phyloP scores from a whole-genome alignment of 2,329 filamentous ascomycete species.

The Gliomastix tumulicola region DNA sequence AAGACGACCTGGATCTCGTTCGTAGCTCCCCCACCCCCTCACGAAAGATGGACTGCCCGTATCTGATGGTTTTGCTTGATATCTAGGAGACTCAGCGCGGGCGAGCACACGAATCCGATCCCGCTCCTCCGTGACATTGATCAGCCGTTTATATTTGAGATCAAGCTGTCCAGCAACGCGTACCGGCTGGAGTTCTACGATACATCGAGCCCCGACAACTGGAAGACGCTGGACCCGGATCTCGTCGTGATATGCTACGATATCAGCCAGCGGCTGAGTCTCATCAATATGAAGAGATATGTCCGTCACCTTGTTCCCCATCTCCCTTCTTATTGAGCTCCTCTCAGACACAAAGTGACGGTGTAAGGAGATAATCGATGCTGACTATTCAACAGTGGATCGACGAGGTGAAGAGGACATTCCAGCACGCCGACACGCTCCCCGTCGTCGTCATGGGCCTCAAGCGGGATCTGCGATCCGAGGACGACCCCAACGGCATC shows the following conservation, averaged over 20 bases:
- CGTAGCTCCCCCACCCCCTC: conserved; percentile 17
- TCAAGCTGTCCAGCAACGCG: conserved; percentile 26
- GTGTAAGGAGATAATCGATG: no score
- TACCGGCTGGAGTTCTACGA: conserved; percentile 55
- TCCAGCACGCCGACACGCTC: conserved; percentile 37
- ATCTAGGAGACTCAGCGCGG: conserved; percentile 43
- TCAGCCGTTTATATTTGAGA: conserved; percentile 54
- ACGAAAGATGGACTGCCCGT: neutral
- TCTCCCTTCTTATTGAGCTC: no score
- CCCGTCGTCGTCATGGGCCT: conserved; percentile 52
- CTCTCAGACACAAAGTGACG: no score
- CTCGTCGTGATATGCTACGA: conserved; percentile 55
- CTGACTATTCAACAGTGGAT: no score
- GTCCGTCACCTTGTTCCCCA: conserved; percentile 28
- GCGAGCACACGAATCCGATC: conserved; percentile 32
- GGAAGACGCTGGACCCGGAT: conserved; percentile 51
- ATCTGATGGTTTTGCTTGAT: neutral
- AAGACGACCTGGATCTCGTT: conserved; percentile 58
- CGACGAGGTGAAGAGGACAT: conserved; percentile 42
- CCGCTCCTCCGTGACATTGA: conserved; percentile 49
- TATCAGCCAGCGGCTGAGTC: conserved; percentile 49
- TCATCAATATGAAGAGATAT: conserved; percentile 50
- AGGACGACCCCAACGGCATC: conserved; percentile 51
- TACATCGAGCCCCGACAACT: conserved; percentile 50
- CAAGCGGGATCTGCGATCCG: conserved; percentile 53